Base-by-base conservation (phyloP, 768 basidiomycete species). In the Imleria badia region DNA sequence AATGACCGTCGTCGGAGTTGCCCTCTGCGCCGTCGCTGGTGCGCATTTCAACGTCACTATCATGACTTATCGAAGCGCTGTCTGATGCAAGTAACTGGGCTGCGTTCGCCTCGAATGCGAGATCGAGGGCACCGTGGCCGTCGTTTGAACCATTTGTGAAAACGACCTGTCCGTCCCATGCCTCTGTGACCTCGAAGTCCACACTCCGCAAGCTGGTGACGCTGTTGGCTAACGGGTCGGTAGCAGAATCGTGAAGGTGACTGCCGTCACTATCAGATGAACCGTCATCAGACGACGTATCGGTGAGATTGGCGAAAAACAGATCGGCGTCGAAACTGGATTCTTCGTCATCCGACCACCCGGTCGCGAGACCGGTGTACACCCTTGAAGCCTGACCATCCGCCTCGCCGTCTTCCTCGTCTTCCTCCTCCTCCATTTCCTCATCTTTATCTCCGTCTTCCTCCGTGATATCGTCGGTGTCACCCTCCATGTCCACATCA, bases 321-420 rank as follows among this genome's bases (percentile, higher is more conserved):
- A 92, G 69, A 56, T 92, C 89, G 11, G 91, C 91, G 61, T 93
- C 91, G 61, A 90, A 89, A 55, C 79, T 82, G 3, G 84, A 86
- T 66, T 90, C 89, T 48, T 80, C 89, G 53, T 85, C 87, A 19
- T 87, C 86, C 38, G 86, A 86, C 89, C 89, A 93, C 40, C 87
- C 84, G 2, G 85, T 85, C 45, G 81, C 85, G 44, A 89, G 77
- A 45, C 86, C 87, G 38, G 80, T 79, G 63, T 84, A 88, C 45
- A 74, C 67, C 45, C 66, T 68, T 63, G 65, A 68, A 58, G 58
- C 60, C 63, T 54, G 66, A 60, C 72, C 78, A 74, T 79, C 81
- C 52, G 75, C 70, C 60, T 81, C 81, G 15, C 77, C 78, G 1
- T 73, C 78, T 35, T 73, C 75, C 2, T 77, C 77, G 0, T 73